Conservation (phyloP, 2,329 filamentous ascomycete genomes). For the Plenodomus biglobosus region DNA sequence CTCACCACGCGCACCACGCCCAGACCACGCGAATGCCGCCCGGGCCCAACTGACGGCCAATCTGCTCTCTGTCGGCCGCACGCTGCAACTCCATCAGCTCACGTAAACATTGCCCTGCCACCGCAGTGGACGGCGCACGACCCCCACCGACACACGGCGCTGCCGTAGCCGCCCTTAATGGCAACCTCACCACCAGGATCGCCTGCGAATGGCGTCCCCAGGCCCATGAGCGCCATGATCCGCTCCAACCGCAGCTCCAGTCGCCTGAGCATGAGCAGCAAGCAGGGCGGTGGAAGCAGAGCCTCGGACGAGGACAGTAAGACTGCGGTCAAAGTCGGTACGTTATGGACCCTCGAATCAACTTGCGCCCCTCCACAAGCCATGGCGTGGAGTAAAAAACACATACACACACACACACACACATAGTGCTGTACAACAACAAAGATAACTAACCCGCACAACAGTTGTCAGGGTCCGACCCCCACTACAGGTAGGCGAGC, state of each 20-base stretch:
- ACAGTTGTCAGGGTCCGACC: constrained; percentile 91
- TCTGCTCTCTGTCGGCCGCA: constrained; percentile 12
- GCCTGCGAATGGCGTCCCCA: constrained; percentile 53
- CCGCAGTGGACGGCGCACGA: constrained; percentile 16
- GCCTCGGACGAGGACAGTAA: constrained; percentile 87
- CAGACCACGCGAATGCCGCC: constrained; percentile 11
- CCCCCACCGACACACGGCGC: constrained; percentile 17
- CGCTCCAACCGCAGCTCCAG: constrained; percentile 77
- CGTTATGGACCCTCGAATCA: constrained; percentile 48
- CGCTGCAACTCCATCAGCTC: constrained; percentile 8
- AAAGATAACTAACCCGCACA: constrained; percentile 24
- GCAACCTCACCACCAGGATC: constrained; percentile 43
- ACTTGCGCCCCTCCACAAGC: constrained; percentile 5
- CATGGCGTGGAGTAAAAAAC: no score
- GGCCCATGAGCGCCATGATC: constrained; percentile 78
- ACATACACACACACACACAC: constrained; percentile 7
- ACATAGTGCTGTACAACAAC: not conserved
- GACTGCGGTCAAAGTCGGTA: constrained; percentile 95
- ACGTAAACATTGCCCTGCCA: constrained; percentile 3
- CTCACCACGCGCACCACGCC: not conserved
- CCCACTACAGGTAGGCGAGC: constrained; percentile 77
- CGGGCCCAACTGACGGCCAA: constrained; percentile 7
- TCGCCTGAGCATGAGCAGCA: constrained; percentile 82
- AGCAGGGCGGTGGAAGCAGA: constrained; percentile 72
- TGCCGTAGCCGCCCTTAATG: constrained; percentile 35